A percentile compares a stretch with the other conserved stretches of the same genome.
Evolutionary conservation across 169 alveolate species (phyloP).

Genomic region (Plasmodium knowlesi): DNA sequence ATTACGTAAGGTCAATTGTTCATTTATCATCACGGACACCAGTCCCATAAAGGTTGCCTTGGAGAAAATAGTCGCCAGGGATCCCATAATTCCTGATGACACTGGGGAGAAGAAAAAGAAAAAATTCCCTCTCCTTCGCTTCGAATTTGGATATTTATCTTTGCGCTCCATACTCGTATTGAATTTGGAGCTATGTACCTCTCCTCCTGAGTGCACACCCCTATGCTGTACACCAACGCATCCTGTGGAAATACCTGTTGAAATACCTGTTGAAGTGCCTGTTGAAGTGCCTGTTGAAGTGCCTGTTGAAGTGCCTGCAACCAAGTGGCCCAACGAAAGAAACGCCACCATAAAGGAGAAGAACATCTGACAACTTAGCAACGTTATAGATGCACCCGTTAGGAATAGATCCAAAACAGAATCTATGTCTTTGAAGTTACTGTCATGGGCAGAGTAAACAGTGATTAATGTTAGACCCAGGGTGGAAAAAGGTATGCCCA

Average conservation of each 20-base stretch:
- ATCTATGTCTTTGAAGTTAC: slow-evolving; percentile 5
- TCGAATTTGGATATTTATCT: neutral
- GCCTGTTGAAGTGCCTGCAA: neutral
- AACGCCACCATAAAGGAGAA: neutral
- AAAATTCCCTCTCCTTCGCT: neutral
- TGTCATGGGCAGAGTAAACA: neutral
- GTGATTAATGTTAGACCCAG: slow-evolving; percentile 18
- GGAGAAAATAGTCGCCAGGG: slow-evolving; percentile 19
- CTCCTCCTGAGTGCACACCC: neutral
- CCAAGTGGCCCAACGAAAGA: neutral
- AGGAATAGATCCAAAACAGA: slow-evolving; percentile 14
- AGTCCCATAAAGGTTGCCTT: slow-evolving; percentile 28
- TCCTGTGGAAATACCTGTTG: neutral
- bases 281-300: too few relatives aligned
- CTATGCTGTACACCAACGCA: neutral
- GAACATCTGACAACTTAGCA: slow-evolving; percentile 4
- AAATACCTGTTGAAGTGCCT: too few relatives aligned
- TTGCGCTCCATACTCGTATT: neutral
- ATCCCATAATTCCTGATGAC: slow-evolving; percentile 46
- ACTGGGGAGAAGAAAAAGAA: slow-evolving; percentile 20
- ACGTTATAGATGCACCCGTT: slow-evolving; percentile 4
- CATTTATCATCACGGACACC: slow-evolving; percentile 28
- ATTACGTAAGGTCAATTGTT: neutral
- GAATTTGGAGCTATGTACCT: neutral
- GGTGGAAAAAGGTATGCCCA: slow-evolving; percentile 43